These are phyloP conservation scores for Abortiporus biennis DNA, from an alignment of 1,284 basidiomycete genomes.

Conservation along the genomic window DNA sequence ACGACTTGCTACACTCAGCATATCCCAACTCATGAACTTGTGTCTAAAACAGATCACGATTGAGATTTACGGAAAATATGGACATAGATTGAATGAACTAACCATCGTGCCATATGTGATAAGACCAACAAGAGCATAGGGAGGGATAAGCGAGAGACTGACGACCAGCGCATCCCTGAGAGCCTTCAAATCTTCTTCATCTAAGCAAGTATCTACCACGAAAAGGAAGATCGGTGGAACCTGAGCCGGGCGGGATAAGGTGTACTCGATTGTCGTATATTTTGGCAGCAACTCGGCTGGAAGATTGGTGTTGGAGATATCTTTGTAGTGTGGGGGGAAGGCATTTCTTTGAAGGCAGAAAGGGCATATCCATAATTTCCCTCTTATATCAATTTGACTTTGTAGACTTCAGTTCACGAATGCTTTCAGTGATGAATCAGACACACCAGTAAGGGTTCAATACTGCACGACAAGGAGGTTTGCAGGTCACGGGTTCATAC, in stretches of 20 bases:
- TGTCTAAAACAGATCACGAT: too few relatives aligned
- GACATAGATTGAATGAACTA: constrained; percentile 26
- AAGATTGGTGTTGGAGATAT: constrained; percentile 95
- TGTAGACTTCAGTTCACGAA: constrained; percentile 7
- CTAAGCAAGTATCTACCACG: constrained; percentile 96
- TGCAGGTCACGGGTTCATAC: constrained; percentile 98
- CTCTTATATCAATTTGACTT: constrained; percentile 97
- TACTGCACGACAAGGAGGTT: constrained; percentile 94
- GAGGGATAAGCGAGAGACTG: constrained; percentile 89
- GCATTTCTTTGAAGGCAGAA: constrained; percentile 97
- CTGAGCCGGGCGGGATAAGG: constrained; percentile 84
- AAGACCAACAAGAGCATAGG: constrained; percentile 90
- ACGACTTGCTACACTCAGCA: constrained; percentile 94
- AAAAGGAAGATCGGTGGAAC: constrained; percentile 96
- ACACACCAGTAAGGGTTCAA: constrained; percentile 94
- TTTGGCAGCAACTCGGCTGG: constrained; percentile 95
- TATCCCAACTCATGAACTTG: constrained; percentile 99
- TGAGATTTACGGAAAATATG: background rate
- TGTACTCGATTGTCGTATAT: constrained; percentile 99
- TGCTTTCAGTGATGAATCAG: constrained; percentile 2
- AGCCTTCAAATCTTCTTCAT: constrained; percentile 94
- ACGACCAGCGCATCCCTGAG: constrained; percentile 90
- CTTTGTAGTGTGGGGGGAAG: constrained; percentile 98
- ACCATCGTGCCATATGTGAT: constrained; percentile 98
- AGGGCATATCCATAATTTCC: constrained; percentile 99